These are phyloP conservation scores for Phylloporus sp. DNA, from an alignment of 768 basidiomycete species.

Conservation along the genomic window DNA sequence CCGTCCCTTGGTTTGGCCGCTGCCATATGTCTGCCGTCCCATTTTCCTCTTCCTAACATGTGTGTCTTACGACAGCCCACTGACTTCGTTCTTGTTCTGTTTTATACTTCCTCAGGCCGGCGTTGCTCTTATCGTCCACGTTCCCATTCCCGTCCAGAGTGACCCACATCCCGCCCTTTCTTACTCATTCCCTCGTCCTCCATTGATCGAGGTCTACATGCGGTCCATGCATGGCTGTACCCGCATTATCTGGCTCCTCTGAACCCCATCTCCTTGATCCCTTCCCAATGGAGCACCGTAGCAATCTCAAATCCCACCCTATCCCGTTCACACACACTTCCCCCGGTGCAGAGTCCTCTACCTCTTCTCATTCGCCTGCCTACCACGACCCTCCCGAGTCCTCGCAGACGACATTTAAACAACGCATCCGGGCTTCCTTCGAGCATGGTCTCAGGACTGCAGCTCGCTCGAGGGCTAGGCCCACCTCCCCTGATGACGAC, in stretches of 20 bases:
- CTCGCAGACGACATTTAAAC: constrained; percentile 49
- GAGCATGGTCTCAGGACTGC: constrained; percentile 65
- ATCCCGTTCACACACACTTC: constrained; percentile 40
- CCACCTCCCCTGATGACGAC: constrained; percentile 36
- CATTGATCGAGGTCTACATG: constrained; percentile 28
- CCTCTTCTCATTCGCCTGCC: constrained; percentile 25
- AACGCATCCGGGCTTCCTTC: constrained; percentile 61
- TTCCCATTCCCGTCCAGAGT: constrained; percentile 10
- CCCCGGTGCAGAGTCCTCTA: constrained; percentile 36
- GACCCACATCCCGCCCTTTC: constrained; percentile 10
- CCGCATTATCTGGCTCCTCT: constrained; percentile 38
- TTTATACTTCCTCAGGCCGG: constrained; percentile 15
- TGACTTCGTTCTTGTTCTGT: constrained; percentile 2
- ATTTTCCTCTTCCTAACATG: constrained; percentile 12
- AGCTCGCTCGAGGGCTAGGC: constrained; percentile 51
- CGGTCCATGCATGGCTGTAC: constrained; percentile 43
- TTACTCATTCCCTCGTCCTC: constrained; percentile 12
- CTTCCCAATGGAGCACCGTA: constrained; percentile 43
- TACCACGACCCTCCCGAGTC: constrained; percentile 37
- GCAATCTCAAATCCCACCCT: constrained; percentile 31
- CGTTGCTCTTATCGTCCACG: constrained; percentile 17
- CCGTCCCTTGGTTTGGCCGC: constrained; percentile 8
- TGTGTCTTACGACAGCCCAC: constrained; percentile 7
- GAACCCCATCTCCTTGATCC: constrained; percentile 39
- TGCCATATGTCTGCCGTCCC: not conserved